Evolutionary conservation across 2,329 filamentous ascomycete genomes (phyloP), one percentile per base, ranked within the genome.

Genomic region (Cytospora paraplurivora): DNA sequence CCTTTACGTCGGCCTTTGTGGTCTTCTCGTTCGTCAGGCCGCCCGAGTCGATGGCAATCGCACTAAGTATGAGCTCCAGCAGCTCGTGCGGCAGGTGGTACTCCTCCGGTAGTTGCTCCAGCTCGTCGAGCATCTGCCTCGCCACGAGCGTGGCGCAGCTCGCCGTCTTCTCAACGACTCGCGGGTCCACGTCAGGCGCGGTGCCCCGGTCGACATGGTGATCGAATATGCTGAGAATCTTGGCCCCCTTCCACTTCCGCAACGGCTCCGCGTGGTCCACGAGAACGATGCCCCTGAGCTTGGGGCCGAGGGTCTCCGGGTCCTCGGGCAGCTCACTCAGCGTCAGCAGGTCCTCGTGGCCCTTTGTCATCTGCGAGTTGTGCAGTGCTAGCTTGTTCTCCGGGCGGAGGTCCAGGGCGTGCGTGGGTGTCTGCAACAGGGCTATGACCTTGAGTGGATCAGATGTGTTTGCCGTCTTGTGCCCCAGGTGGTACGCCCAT

Each of bases 41-140:
- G 27, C 73, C 71, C 1, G 78, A 78, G 67, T 81, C 79, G 63
- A 81, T 79, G 21, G 79, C 76, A 47, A 81, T 80, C 50, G 79
- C 78, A 56, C 74, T 74, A 53, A 81, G 72, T 57, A 81, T 77
- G 4, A 81, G 73, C 67, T 80, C 78, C n/a, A 81, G 76, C 19
- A 81, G 73, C 67, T 81, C 79, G 63, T 81, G 78, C 6, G 78
- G 77, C 72, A 81, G 71, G 63, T 81, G 78, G 66, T 81, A 81
- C 67, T 80, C 78, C 60, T 77, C 68, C 0, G 76, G 74, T 1
- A 80, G 70, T 21, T 70, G 62, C 66, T 80, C 78, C 2, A 80
- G 72, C 67, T 79, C 78, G 59, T 80, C 73, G 33, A 81, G 75
- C 76, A 81, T 78, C 63, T 79, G 77, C 15, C 78, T 73, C 3